Conservation (phyloP, 164 flowering plant genomes). For the Stephania japonica region DNA sequence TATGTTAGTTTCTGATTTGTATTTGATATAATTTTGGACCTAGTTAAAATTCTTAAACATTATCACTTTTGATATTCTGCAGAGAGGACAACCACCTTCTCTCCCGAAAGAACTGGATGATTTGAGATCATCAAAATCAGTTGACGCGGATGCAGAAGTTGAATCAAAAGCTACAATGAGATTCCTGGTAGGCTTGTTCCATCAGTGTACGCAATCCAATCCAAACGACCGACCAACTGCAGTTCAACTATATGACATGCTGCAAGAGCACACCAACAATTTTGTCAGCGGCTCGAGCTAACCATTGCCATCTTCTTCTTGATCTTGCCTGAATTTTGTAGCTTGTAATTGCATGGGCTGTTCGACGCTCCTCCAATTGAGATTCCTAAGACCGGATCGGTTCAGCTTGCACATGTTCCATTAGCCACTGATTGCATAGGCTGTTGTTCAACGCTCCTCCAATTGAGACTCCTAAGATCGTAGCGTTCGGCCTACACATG, state of each 20-base stretch:
- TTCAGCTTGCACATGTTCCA: too few species aligned
- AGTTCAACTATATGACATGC: conserved; percentile 37
- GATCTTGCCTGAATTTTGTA: background rate
- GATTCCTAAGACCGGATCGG: background rate
- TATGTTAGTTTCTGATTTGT: background rate
- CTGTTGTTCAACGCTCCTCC: too few species aligned
- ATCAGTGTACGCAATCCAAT: conserved; percentile 50
- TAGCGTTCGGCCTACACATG: too few species aligned
- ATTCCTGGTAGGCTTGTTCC: conserved; percentile 54
- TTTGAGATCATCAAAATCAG: conserved; percentile 20
- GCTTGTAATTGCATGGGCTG: background rate
- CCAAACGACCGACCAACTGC: conserved; percentile 78
- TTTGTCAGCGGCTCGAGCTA: background rate
- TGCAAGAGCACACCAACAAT: conserved; percentile 18
- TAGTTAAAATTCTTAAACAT: background rate
- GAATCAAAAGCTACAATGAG: conserved; percentile 32
- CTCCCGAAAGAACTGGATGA: conserved; percentile 56
- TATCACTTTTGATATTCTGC: conserved; percentile 12
- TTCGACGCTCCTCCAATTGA: background rate
- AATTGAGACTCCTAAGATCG: too few species aligned
- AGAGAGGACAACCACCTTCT: conserved; percentile 64
- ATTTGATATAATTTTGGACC: background rate
- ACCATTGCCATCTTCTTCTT: background rate
- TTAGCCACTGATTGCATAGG: too few species aligned
- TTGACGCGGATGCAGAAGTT: conserved; percentile 16